phyloP scores from a whole-genome alignment of 345 rosid genomes.

The Lepidium aucheri region DNA sequence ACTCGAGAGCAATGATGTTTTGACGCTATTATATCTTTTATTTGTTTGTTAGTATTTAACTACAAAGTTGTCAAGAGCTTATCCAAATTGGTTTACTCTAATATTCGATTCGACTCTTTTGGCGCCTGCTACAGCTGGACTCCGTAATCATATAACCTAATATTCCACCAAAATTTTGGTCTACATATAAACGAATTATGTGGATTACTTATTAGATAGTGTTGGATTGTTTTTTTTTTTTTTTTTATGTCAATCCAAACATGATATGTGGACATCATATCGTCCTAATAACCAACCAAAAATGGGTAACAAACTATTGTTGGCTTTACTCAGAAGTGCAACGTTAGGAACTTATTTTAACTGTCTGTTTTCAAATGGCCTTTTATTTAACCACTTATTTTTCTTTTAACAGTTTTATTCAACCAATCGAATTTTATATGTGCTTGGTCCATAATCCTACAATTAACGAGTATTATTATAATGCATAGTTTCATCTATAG shows the following conservation, averaged over 20 bases:
- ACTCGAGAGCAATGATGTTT: neutral
- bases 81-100: neutral
- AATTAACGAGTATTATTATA: neutral
- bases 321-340: too few relatives aligned
- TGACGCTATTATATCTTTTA: neutral
- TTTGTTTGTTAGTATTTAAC: neutral
- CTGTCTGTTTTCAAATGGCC: too few relatives aligned
- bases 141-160: constrained; percentile 12
- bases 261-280: neutral
- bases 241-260: neutral
- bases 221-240: neutral
- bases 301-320: too few relatives aligned
- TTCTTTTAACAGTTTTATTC: too few relatives aligned
- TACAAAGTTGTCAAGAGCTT: constrained; percentile 1
- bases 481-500: neutral
- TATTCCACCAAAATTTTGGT: neutral
- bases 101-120: constrained; percentile 14
- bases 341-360: too few relatives aligned
- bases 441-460: neutral
- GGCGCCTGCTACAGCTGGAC: constrained; percentile 22
- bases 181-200: neutral
- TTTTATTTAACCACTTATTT: too few relatives aligned
- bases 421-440: neutral
- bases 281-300: neutral
- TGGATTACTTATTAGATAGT: neutral